These are phyloP conservation scores for Monilinia aucupariae DNA, from an alignment of 2,329 filamentous ascomycete species.

Conservation along the genomic window DNA sequence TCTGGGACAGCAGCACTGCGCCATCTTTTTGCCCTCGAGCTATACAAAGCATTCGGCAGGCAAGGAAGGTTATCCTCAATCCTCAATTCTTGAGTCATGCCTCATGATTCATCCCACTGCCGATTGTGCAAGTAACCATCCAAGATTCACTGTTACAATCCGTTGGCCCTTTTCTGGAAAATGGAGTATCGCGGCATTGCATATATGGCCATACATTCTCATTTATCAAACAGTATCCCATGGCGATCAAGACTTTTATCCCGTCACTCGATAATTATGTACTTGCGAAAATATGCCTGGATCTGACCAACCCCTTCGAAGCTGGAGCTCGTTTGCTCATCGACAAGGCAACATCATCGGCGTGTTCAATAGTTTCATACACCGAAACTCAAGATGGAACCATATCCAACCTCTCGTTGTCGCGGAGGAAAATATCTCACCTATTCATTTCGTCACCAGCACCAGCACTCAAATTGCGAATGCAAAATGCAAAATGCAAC, in stretches of 20 bases:
- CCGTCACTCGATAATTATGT: not conserved
- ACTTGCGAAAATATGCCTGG: not conserved
- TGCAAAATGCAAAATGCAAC: constrained; percentile 3
- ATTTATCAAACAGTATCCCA: not conserved
- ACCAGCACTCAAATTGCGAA: not conserved
- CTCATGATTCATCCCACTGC: not conserved
- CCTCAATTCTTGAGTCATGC: too few species aligned
- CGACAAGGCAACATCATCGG: not conserved
- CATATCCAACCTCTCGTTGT: not conserved
- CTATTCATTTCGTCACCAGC: not conserved
- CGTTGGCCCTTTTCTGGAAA: not conserved
- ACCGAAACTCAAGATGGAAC: not conserved
- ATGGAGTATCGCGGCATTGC: not conserved
- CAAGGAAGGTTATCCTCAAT: too few species aligned
- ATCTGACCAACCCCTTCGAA: not conserved
- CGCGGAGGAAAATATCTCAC: not conserved
- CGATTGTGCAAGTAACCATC: not conserved
- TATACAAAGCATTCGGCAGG: not conserved
- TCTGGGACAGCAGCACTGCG: not conserved
- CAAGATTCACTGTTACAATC: not conserved
- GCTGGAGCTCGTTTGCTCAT: not conserved
- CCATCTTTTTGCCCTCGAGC: not conserved
- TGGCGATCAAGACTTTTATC: not conserved
- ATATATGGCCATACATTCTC: not conserved
- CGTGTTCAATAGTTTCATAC: not conserved